A percentile compares a stretch with the other conserved stretches of the same genome.
These are phyloP conservation scores for Stramenopiles sp. DNA, from an alignment of 352 stramenopile species.

Conservation along the genomic window DNA sequence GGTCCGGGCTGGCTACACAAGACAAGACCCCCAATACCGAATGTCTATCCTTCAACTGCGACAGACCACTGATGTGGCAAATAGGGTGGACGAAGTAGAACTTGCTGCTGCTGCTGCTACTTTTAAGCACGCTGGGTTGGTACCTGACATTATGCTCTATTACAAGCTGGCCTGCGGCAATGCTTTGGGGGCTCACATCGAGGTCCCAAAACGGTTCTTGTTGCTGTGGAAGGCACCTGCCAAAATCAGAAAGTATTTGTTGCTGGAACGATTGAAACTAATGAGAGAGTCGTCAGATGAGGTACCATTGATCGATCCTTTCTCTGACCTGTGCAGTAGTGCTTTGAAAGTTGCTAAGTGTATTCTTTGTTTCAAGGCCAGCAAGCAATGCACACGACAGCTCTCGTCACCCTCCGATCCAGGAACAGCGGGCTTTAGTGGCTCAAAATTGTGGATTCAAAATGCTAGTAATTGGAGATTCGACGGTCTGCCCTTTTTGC, in stretches of 20 bases:
- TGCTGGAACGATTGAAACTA: no score
- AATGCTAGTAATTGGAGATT: background rate
- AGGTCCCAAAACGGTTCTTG: background rate
- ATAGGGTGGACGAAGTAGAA: background rate
- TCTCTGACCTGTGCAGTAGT: no score
- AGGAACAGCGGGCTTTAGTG: background rate
- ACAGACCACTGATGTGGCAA: background rate
- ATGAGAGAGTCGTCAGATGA: no score
- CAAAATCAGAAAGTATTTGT: no score
- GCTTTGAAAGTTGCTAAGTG: no score
- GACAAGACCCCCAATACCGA: slow-evolving; percentile 36
- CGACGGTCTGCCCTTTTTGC: background rate
- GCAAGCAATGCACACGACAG: no score
- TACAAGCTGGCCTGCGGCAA: background rate
- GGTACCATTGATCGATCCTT: no score
- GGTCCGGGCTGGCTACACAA: slow-evolving; percentile 33
- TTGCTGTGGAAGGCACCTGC: no score
- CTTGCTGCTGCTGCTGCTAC: background rate
- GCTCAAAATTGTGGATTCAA: background rate
- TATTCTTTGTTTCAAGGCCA: no score
- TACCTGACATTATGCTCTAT: background rate
- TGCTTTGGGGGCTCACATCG: background rate
- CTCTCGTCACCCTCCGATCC: background rate
- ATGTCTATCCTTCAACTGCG: slow-evolving; percentile 35
- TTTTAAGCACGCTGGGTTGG: background rate